These are phyloP conservation scores for Colletotrichum noveboracense DNA, from an alignment of 2,329 filamentous ascomycete species.

Conservation along the genomic window DNA sequence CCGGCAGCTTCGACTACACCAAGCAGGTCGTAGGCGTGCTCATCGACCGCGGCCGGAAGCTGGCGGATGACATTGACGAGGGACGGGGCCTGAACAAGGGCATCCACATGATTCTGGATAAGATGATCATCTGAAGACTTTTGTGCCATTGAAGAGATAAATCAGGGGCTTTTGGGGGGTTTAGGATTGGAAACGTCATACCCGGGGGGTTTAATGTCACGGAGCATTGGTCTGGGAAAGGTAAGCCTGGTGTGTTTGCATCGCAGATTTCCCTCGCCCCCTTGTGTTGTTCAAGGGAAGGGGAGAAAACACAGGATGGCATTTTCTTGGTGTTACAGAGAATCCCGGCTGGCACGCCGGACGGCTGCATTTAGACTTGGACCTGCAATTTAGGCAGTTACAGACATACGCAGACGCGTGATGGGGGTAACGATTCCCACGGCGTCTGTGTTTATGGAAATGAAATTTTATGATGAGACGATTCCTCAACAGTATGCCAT, in stretches of 20 bases:
- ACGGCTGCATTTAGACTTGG: background rate
- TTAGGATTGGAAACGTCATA: background rate
- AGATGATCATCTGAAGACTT: conserved; percentile 52
- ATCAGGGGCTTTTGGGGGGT: background rate
- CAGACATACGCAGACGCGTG: background rate
- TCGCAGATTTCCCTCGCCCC: background rate
- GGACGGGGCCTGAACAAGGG: conserved; percentile 60
- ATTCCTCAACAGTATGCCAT: background rate
- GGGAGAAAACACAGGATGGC: background rate
- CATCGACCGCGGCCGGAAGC: conserved; percentile 64
- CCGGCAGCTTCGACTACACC: conserved; percentile 89
- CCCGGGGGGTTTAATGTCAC: background rate
- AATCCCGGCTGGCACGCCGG: background rate
- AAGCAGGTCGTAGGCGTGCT: conserved; percentile 69
- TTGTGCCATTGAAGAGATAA: background rate
- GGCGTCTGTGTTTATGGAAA: background rate
- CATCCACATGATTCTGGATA: conserved; percentile 72
- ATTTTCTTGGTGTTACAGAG: background rate
- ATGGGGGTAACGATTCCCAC: background rate
- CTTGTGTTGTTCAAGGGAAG: background rate
- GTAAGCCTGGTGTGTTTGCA: background rate
- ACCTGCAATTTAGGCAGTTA: background rate
- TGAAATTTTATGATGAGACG: background rate
- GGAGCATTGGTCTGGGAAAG: background rate
- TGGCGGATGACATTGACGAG: conserved; percentile 70